Conservation (phyloP, 352 stramenopile species). For the Phytophthora europaea region DNA sequence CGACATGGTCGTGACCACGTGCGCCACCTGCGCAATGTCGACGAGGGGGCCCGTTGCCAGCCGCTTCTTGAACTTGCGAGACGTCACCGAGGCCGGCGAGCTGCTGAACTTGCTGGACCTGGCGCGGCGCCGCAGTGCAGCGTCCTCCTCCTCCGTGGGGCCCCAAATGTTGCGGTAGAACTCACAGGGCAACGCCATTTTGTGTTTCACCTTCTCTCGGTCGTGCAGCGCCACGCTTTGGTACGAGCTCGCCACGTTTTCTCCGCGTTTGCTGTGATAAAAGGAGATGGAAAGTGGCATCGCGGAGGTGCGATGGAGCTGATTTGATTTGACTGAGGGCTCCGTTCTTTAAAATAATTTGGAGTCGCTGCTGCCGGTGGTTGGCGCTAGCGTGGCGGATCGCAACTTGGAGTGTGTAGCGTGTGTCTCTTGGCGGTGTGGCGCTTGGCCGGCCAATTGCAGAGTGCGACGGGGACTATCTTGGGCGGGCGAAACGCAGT, state of each 20-base stretch:
- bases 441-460: conserved; percentile 41
- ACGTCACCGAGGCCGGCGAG: conserved; percentile 30
- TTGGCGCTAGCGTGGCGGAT: conserved; percentile 20
- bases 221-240: conserved; percentile 52
- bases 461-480: conserved; percentile 19
- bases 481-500: conserved; percentile 22
- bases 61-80: conserved; percentile 48
- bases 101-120: conserved; percentile 28
- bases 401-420: conserved; percentile 12
- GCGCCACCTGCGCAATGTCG: conserved; percentile 78
- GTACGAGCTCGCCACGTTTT: conserved; percentile 33
- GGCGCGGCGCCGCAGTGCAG: conserved; percentile 26
- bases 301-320: not conserved
- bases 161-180: conserved; percentile 78
- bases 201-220: conserved; percentile 40
- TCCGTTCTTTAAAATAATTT: conserved; percentile 18
- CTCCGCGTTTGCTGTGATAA: conserved; percentile 47
- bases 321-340: not conserved
- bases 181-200: conserved; percentile 53
- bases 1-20: conserved; percentile 71
- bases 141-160: conserved; percentile 41
- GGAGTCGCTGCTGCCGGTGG: conserved; percentile 8
- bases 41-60: conserved; percentile 50
- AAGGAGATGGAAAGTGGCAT: conserved; percentile 65
- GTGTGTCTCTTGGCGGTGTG: conserved; percentile 28